A percentile compares a stretch with the other conserved stretches of the same genome.
Evolutionary conservation across 2,329 filamentous ascomycete genomes (phyloP).

Genomic region (Periconia macrospinosa): DNA sequence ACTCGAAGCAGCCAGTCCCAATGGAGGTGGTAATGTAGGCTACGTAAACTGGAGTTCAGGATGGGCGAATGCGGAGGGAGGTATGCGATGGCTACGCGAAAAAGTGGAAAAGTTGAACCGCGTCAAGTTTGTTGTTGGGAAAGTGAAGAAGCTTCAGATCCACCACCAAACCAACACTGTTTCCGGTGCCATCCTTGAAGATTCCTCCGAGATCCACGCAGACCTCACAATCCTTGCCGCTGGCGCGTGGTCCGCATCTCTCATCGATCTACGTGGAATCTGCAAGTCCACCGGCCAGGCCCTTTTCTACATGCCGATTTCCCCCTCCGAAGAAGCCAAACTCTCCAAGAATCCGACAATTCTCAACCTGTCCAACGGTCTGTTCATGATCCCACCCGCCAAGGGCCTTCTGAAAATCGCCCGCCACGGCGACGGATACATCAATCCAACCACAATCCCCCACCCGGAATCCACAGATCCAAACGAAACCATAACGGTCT

Average conservation of each 20-base stretch:
- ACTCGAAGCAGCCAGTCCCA: slow-evolving; percentile 43
- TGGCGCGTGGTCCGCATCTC: slow-evolving; percentile 80
- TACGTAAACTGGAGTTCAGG: slow-evolving; percentile 76
- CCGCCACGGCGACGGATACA: slow-evolving; percentile 55
- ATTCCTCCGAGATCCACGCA: slow-evolving; percentile 58
- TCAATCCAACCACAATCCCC: slow-evolving; percentile 50
- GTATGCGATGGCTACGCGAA: slow-evolving; percentile 66
- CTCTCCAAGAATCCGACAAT: slow-evolving; percentile 71
- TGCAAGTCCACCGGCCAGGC: slow-evolving; percentile 81
- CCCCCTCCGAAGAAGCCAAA: slow-evolving; percentile 66
- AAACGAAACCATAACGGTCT: slow-evolving; percentile 44
- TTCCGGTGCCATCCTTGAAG: slow-evolving; percentile 61
- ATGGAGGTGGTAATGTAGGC: slow-evolving; percentile 59
- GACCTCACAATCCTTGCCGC: slow-evolving; percentile 80
- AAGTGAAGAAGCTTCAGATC: slow-evolving; percentile 51
- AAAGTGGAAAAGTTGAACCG: slow-evolving; percentile 59
- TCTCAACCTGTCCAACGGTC: slow-evolving; percentile 68
- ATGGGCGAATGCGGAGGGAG: slow-evolving; percentile 77
- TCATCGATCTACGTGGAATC: slow-evolving; percentile 77
- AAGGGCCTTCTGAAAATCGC: slow-evolving; percentile 51
- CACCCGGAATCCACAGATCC: slow-evolving; percentile 47
- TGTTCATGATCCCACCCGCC: slow-evolving; percentile 73
- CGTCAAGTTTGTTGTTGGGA: slow-evolving; percentile 52
- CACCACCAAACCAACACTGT: slow-evolving; percentile 40
- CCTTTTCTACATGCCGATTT: slow-evolving; percentile 76